These are phyloP conservation scores for Tetratostichococcus sp. DNA, from an alignment of 139 green algal species.

Conservation along the genomic window DNA sequence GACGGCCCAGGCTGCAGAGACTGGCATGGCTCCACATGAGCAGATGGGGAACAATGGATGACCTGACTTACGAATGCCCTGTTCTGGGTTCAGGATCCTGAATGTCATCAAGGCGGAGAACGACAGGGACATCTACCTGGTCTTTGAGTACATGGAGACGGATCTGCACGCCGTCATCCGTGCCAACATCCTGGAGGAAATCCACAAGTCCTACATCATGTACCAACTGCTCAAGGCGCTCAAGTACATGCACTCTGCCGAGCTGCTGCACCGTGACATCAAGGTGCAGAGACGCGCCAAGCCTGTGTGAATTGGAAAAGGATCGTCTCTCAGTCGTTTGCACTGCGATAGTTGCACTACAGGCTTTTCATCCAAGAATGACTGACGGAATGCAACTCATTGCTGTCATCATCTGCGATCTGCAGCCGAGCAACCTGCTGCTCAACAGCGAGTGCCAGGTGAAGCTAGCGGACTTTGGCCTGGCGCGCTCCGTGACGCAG, in stretches of 20 bases:
- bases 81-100: slow-evolving; percentile 59
- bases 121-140: slow-evolving; percentile 91
- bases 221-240: slow-evolving; percentile 97
- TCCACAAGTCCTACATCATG: slow-evolving; percentile 99
- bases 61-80: too few species aligned
- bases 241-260: slow-evolving; percentile 96
- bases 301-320: neutral
- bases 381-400: too few species aligned
- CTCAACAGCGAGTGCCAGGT: slow-evolving; percentile 96
- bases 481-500: slow-evolving; percentile 75
- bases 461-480: slow-evolving; percentile 96
- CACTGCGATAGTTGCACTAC: too few species aligned
- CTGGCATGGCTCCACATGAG: too few species aligned
- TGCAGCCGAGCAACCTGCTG: slow-evolving; percentile 93
- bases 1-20: too few species aligned
- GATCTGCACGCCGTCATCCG: slow-evolving; percentile 93
- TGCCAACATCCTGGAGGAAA: slow-evolving; percentile 93
- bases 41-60: too few species aligned
- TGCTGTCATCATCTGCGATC: neutral
- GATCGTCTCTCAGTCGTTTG: neutral
- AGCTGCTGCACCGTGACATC: slow-evolving; percentile 95
- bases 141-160: slow-evolving; percentile 99
- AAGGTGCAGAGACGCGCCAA: slow-evolving; percentile 55
- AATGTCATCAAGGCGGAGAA: slow-evolving; percentile 97
- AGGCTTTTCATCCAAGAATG: too few species aligned